phyloP scores from a whole-genome alignment of 192 early-diverging fungal genomes.

The Podila epigama region DNA sequence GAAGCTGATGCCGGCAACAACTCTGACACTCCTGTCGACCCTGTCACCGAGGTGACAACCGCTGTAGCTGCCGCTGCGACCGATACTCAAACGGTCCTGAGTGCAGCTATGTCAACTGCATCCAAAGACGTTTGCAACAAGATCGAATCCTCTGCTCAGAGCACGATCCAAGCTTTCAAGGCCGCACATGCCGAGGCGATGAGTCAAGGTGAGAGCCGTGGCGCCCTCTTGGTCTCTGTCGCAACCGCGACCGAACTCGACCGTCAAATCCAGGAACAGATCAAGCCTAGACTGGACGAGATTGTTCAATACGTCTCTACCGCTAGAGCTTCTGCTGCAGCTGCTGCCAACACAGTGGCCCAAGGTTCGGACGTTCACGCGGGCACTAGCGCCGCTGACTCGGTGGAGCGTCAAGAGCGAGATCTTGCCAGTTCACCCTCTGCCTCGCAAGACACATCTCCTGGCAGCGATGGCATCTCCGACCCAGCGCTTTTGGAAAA shows the following conservation, averaged over 20 bases:
- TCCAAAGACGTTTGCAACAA: neutral
- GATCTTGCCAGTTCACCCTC: neutral
- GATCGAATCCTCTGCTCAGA: neutral
- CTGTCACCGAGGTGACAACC: neutral
- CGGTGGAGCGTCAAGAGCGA: neutral
- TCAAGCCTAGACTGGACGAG: conserved; percentile 10
- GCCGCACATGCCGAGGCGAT: neutral
- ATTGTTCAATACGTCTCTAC: neutral
- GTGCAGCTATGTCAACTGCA: neutral
- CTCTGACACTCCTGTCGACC: too few species aligned
- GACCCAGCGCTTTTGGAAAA: neutral
- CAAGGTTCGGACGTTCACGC: neutral
- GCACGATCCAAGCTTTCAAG: neutral
- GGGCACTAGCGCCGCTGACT: neutral
- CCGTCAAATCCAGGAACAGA: conserved; percentile 8
- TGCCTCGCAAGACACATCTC: neutral
- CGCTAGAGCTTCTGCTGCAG: too few species aligned
- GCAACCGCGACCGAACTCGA: neutral
- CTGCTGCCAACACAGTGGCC: too few species aligned
- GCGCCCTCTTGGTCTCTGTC: conserved; percentile 1
- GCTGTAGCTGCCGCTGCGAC: neutral
- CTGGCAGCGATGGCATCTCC: too few species aligned
- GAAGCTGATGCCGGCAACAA: neutral
- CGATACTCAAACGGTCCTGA: neutral
- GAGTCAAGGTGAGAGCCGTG: neutral